phyloP scores from a whole-genome alignment of 257 asterid genomes.

The Nicotiana attenuata region DNA sequence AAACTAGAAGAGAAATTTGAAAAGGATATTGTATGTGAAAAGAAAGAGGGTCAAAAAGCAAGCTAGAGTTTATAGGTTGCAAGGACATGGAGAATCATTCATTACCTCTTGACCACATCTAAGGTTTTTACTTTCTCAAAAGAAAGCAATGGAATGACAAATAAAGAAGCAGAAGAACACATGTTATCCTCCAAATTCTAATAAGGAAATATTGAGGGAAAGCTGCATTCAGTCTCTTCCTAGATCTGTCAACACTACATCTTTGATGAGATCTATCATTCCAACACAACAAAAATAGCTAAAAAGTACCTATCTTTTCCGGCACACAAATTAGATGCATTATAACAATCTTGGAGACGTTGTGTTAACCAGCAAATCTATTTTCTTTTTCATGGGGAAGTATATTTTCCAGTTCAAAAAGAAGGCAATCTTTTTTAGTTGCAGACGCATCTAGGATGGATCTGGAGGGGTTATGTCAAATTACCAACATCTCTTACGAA shows the following conservation, averaged over 20 bases:
- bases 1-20: not conserved
- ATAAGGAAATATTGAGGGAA: not conserved
- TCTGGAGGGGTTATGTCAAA: not conserved
- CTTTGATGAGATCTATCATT: slow-evolving; percentile 3
- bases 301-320: not conserved
- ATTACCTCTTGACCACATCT: not conserved
- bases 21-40: not conserved
- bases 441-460: not conserved
- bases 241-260: not conserved
- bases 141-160: not conserved
- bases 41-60: not conserved
- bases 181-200: not conserved
- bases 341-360: not conserved
- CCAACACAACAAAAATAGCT: not conserved
- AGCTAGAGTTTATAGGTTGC: not conserved
- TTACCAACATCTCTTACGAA: not conserved
- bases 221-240: not conserved
- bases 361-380: not conserved
- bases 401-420: not conserved
- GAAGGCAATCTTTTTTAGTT: not conserved
- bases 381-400: not conserved
- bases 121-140: not conserved
- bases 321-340: not conserved
- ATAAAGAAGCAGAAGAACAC: slow-evolving; percentile 4
- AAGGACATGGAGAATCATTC: not conserved